These are phyloP conservation scores for Pseudoneurospora amorphoporcata DNA, from an alignment of 495 filamentous ascomycete genomes.

Conservation along the genomic window DNA sequence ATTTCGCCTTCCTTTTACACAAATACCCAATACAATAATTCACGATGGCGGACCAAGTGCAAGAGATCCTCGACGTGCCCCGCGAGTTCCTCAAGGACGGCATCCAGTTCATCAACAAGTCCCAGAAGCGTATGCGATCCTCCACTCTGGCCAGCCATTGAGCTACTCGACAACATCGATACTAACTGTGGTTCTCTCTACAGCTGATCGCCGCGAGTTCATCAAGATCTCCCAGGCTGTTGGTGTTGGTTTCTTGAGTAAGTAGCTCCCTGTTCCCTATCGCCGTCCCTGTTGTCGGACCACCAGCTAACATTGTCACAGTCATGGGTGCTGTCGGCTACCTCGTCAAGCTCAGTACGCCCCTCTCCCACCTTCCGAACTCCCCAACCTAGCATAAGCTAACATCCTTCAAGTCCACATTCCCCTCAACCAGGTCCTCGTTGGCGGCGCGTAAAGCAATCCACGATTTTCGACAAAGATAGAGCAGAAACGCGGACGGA, in stretches of 20 bases:
- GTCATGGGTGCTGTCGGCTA: slow-evolving; percentile 58
- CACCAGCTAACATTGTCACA: slow-evolving; percentile 1
- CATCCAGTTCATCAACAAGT: slow-evolving; percentile 70
- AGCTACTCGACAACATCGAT: slow-evolving; percentile 5
- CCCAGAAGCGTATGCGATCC: slow-evolving; percentile 62
- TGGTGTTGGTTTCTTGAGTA: slow-evolving; percentile 48
- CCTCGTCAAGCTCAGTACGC: slow-evolving; percentile 80
- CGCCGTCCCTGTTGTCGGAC: background rate
- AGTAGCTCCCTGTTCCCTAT: background rate
- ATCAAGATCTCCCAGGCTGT: slow-evolving; percentile 94
- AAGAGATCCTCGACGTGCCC: slow-evolving; percentile 73
- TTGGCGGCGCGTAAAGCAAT: slow-evolving; percentile 32
- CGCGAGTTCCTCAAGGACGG: slow-evolving; percentile 76
- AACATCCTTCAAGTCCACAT: slow-evolving; percentile 19
- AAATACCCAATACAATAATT: background rate
- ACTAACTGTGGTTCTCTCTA: slow-evolving; percentile 5
- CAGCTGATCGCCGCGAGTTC: slow-evolving; percentile 74
- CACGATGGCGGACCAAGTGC: slow-evolving; percentile 63
- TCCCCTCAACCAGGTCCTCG: slow-evolving; percentile 36
- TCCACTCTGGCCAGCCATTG: background rate
- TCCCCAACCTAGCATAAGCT: background rate
- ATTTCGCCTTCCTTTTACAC: background rate
- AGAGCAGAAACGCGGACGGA: background rate
- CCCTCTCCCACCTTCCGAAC: background rate
- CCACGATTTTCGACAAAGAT: background rate